Evolutionary conservation across 2,329 filamentous ascomycete species (phyloP).

Genomic region (Trichoderma sp.): DNA sequence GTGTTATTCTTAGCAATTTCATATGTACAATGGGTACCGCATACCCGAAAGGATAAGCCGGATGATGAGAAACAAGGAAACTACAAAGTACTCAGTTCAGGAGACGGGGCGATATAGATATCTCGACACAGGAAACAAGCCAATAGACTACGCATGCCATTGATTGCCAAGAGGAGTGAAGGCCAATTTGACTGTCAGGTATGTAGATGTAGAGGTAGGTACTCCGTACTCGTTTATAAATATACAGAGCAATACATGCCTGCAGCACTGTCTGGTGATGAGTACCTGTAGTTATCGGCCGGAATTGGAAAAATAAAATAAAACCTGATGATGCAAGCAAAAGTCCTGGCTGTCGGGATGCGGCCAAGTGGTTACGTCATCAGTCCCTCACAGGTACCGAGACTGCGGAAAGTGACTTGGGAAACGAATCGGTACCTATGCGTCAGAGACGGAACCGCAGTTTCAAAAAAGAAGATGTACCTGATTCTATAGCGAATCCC

Average conservation of each 20-base stretch:
- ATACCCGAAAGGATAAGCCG: conserved; percentile 13
- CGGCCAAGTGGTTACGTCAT: conserved; percentile 12
- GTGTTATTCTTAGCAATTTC: conserved; percentile 26
- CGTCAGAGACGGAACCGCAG: too few species aligned
- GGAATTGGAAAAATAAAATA: background rate
- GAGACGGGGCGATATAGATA: conserved; percentile 15
- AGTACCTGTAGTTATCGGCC: too few species aligned
- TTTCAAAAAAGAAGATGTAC: background rate
- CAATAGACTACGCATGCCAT: conserved; percentile 16
- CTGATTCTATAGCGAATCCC: background rate
- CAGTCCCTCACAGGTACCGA: conserved; percentile 6
- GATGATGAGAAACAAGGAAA: conserved; percentile 16
- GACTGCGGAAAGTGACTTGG: background rate
- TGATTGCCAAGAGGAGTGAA: background rate
- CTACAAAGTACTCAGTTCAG: conserved; percentile 8
- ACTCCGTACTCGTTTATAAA: too few species aligned
- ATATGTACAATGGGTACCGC: conserved; percentile 22
- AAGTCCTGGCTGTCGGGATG: background rate
- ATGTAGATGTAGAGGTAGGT: too few species aligned
- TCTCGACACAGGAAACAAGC: conserved; percentile 15
- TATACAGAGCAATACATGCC: background rate
- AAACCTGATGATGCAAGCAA: too few species aligned
- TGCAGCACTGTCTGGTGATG: background rate
- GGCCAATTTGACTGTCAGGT: background rate
- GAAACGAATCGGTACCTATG: background rate